phyloP scores from a whole-genome alignment of 192 early-diverging fungal species.

The Pecoramyces ruminantium region DNA sequence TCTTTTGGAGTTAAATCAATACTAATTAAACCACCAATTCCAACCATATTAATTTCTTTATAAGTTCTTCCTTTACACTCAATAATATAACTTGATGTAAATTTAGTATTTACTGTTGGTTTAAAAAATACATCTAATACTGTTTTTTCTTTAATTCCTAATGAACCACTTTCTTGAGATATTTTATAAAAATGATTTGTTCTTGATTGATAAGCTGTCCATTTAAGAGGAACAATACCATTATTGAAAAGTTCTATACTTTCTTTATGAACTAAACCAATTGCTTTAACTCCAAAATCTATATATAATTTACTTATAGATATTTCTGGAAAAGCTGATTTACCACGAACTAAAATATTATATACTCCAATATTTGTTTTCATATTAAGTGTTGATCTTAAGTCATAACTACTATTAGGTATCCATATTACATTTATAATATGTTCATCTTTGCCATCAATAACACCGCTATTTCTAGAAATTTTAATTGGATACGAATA shows the following conservation, averaged over 20 bases:
- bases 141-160: slow-evolving; percentile 26
- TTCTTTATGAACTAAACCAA: slow-evolving; percentile 26
- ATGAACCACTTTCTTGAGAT: slow-evolving; percentile 10
- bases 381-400: slow-evolving; percentile 29
- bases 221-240: slow-evolving; percentile 35
- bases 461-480: slow-evolving; percentile 13
- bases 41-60: slow-evolving; percentile 39
- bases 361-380: slow-evolving; percentile 42
- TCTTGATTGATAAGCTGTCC: slow-evolving; percentile 23
- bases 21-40: slow-evolving; percentile 29
- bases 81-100: slow-evolving; percentile 26
- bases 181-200: not conserved
- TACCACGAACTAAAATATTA: slow-evolving; percentile 31
- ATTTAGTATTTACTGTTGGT: slow-evolving; percentile 18
- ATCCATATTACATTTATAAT: slow-evolving; percentile 25
- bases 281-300: slow-evolving; percentile 43
- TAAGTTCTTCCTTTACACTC: slow-evolving; percentile 47
- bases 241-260: slow-evolving; percentile 29
- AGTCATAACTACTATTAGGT: slow-evolving; percentile 41
- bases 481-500: slow-evolving; percentile 40
- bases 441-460: slow-evolving; percentile 19
- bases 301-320: slow-evolving; percentile 27
- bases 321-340: slow-evolving; percentile 39
- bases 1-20: slow-evolving; percentile 24
- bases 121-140: slow-evolving; percentile 29